Base-by-base conservation (phyloP, 2,329 filamentous ascomycete species). In the Ascochyta fabae region DNA sequence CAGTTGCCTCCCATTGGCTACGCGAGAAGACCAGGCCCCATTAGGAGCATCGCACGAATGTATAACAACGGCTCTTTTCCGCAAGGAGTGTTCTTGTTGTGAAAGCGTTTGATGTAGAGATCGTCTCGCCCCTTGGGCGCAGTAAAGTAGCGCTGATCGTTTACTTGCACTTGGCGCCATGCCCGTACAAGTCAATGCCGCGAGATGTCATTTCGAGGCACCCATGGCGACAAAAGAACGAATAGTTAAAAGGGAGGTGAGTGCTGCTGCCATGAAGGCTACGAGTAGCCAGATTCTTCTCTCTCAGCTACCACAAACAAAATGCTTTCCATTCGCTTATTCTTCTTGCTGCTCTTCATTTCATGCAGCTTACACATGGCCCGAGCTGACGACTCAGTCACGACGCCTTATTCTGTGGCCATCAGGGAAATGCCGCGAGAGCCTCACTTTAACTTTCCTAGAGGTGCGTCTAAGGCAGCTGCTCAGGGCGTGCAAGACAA, bases 161-260 rank as follows among this genome's bases (percentile, higher is more conserved):
- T 15, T 4, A 7, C 35, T 35, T 7, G 7, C 26, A 6, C 9
- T 22, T 50, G 27, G 41, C 10, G 29, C 41, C 27, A 42, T 22
- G 27, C 52, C 23, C 13, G 39, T 36, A 31, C 29, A 49, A 36
- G 52, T 31, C 34, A 23, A 49, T 55, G 34, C 34, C 23, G 52
- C 52, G 40, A 46, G 19, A 40, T 24, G 16, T 24, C 29, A 42
- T 31, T 22, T 22, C 24, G 41, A 46, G 52, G 46, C 41, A 29
- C 33, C 24, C 29, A 55, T 22, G 23, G 41, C 41, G 34, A n/a
- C 15, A 12, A 15, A 10, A n/a, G 16, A 31, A 34, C 3, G 19
- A 31, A 24, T n/a, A 1, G 9, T 38, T 47, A 41, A 26, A 24
- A 26, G 23, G 12, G 4, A 29, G 27, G 8, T 12, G 26, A 9